Evolutionary conservation across 1,284 basidiomycete species (phyloP), one percentile per base, ranked within the genome.

Genomic region (Xanthoconium separans): DNA sequence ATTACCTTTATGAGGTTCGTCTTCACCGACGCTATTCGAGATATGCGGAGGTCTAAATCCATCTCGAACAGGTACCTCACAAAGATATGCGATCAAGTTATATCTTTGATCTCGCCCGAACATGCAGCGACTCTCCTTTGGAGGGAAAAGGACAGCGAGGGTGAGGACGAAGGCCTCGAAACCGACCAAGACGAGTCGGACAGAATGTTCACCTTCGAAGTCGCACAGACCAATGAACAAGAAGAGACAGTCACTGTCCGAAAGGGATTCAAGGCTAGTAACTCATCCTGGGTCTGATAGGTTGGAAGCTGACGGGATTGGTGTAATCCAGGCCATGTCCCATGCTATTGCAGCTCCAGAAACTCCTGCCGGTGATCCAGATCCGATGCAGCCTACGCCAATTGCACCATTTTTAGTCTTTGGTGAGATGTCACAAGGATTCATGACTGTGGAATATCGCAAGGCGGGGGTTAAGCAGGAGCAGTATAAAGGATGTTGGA

Each of bases 1-100:
- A 68, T 81, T 6, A 84, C 81, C 0, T 85, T 86, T 59, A 83
- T 86, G 79, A 66, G 83, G 84, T 82, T 58, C n/a, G 68, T 51
- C 18, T 8, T 9, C 10, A 15, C 46, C 2, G 2, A 48, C 29
- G 40, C 5, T 43, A 4, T 40, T 27, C 0, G 20, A 24, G n/a
- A 13, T 24, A 9, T 16, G 29, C 5, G 1, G n/a, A 24, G 2
- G n/a, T 29, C 27, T 12, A 7, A 10, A 18, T 44, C 9, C 18
- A 2, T 6, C 18, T 29, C 7, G 5, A 6, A 12, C 20, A 83
- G 82, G 44, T 85, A 84, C 58, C 73, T 84, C 13, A 80, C 75
- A 6, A 82, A 82, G 66, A 74, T 83, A 41, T 66, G 75, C 11
- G 82, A 85, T 56, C 83, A 83, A 57, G 64, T 79, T 2, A 60